phyloP scores from a whole-genome alignment of 2,329 filamentous ascomycete genomes.

The Neonectria coccinea region DNA sequence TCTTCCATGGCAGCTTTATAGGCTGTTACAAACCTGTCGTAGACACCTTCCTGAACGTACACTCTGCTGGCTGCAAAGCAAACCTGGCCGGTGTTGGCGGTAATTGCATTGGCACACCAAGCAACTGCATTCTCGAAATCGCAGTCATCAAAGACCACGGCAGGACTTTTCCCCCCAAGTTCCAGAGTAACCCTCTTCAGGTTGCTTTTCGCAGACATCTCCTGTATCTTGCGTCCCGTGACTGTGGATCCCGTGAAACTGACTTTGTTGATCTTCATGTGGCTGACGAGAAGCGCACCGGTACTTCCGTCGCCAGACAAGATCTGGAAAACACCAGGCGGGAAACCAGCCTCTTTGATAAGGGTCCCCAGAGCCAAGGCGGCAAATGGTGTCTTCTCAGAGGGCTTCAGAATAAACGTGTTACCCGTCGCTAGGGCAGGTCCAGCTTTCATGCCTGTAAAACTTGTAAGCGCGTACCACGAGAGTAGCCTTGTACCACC shows the following conservation, averaged over 20 bases:
- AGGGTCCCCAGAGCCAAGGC: constrained; percentile 51
- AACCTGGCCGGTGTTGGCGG: constrained; percentile 79
- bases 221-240: constrained; percentile 74
- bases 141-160: constrained; percentile 73
- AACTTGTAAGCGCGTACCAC: constrained; percentile 1
- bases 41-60: constrained; percentile 72
- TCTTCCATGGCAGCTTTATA: constrained; percentile 71
- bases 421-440: constrained; percentile 59
- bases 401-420: constrained; percentile 58
- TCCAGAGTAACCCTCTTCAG: constrained; percentile 79
- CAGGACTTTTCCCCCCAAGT: constrained; percentile 76
- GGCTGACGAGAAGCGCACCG: constrained; percentile 28
- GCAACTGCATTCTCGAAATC: constrained; percentile 69
- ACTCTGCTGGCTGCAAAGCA: constrained; percentile 80
- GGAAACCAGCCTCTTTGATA: constrained; percentile 56
- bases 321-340: constrained; percentile 57
- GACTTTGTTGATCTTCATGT: constrained; percentile 61
- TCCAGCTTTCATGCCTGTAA: constrained; percentile 51
- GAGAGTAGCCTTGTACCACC: background rate
- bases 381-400: constrained; percentile 55
- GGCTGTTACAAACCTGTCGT: constrained; percentile 68
- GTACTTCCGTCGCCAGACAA: constrained; percentile 41
- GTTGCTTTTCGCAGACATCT: constrained; percentile 62
- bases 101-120: constrained; percentile 60
- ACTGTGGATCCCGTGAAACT: constrained; percentile 78